These are phyloP conservation scores for Hypsizygus ulmarius DNA, from an alignment of 1,284 basidiomycete genomes.

Conservation along the genomic window DNA sequence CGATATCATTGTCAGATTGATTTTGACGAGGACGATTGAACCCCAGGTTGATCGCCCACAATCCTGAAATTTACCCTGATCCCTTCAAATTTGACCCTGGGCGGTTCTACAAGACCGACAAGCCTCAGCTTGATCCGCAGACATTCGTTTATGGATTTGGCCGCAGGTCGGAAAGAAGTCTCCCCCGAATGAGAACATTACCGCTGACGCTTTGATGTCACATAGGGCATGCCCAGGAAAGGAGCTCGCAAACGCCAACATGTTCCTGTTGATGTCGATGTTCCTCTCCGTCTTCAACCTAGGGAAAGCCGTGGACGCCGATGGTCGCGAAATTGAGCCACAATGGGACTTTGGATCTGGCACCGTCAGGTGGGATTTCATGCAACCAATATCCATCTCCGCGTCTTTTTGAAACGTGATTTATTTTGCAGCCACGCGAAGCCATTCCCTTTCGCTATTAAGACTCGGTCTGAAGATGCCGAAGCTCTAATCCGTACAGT, in stretches of 20 bases:
- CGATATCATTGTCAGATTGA: not conserved
- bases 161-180: conserved; percentile 15
- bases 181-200: not conserved
- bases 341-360: conserved; percentile 18
- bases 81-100: conserved; percentile 23
- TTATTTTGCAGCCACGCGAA: conserved; percentile 20
- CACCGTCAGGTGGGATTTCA: conserved; percentile 21
- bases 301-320: conserved; percentile 19
- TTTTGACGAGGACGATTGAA: not conserved
- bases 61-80: conserved; percentile 21
- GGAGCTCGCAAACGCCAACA: conserved; percentile 24
- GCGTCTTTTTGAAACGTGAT: not conserved
- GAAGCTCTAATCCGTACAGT: conserved; percentile 11
- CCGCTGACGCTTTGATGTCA: not conserved
- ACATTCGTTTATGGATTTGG: conserved; percentile 25
- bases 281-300: conserved; percentile 24
- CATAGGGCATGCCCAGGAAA: conserved; percentile 17
- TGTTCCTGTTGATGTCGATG: conserved; percentile 25
- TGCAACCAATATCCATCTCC: not conserved
- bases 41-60: conserved; percentile 23
- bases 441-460: conserved; percentile 21
- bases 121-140: conserved; percentile 22
- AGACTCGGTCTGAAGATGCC: conserved; percentile 14
- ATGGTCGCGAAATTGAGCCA: conserved; percentile 20
- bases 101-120: conserved; percentile 19